Percentiles rank a stretch among this genome's conserved stretches.
phyloP scores from a whole-genome alignment of 164 flowering plant species.

The Vitis riparia region DNA sequence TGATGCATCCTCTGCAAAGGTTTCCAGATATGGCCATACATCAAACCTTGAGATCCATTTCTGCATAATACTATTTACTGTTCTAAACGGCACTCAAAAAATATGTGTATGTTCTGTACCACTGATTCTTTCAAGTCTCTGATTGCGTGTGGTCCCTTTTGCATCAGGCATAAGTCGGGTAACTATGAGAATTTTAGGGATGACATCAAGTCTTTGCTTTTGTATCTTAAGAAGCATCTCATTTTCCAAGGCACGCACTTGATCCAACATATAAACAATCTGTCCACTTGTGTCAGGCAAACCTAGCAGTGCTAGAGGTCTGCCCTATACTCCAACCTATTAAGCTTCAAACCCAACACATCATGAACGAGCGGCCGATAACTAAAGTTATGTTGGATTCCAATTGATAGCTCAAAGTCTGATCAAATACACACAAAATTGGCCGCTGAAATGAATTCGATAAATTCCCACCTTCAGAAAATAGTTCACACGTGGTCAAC shows the following conservation, averaged over 20 bases:
- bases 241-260: conserved; percentile 36
- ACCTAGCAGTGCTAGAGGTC: too few relatives aligned
- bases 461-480: too few relatives aligned
- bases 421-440: too few relatives aligned
- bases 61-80: conserved; percentile 16
- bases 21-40: conserved; percentile 1
- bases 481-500: too few relatives aligned
- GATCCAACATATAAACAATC: conserved; percentile 43
- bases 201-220: conserved; percentile 32
- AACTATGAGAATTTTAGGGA: conserved; percentile 36
- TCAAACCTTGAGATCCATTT: conserved; percentile 31
- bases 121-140: conserved; percentile 6
- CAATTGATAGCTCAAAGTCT: too few relatives aligned
- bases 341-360: too few relatives aligned
- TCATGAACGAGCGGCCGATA: too few relatives aligned
- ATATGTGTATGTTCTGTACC: too few relatives aligned
- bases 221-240: conserved; percentile 30
- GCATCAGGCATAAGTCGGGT: conserved; percentile 27
- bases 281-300: neutral
- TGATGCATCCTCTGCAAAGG: too few relatives aligned
- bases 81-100: neutral
- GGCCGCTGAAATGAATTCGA: too few relatives aligned
- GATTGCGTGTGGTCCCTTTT: conserved; percentile 24
- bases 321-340: too few relatives aligned
- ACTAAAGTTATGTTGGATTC: too few relatives aligned